Base-by-base conservation (phyloP, 768 basidiomycete genomes). In the Sarcomyxa edulis region DNA sequence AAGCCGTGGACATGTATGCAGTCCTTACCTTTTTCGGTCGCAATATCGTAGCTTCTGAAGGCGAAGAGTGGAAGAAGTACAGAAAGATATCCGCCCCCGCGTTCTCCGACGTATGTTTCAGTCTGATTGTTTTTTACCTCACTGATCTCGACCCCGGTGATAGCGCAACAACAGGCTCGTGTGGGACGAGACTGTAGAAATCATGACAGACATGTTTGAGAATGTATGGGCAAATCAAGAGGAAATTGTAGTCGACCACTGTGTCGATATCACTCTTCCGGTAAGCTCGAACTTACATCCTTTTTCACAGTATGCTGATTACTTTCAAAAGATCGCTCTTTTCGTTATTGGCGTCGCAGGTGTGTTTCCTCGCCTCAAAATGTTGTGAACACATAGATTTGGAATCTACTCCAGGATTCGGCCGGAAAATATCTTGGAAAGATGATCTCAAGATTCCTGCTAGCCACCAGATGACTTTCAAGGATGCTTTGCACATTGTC, bases 11-110 rank as follows among this genome's bases (percentile, higher is more conserved):
- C n/a, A n/a, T n/a, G n/a, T n/a, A n/a, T n/a, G n/a, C n/a, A n/a
- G n/a, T n/a, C n/a, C n/a, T n/a, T 12, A 42, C 56, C 1, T 63
- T 76, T 40, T 84, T 71, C 49, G 81, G 82, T 5, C 50, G 50
- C 5, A 86, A 84, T 45, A 76, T 84, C 30, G 69, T 84, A n/a
- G 70, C 67, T 2, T 74, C 76, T 0, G 81, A 84, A 47, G 76
- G 72, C 15, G 71, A 76, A 3, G 66, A 75, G 42, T 84, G 81
- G 81, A 80, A 80, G 53, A 69, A 70, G 21, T 79, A 78, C 45
- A 59, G 80, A 32, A 78, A 75, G 51, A 70, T 84, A 28, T 60
- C 71, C 12, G 76, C 76, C 1, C 78, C 80, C n/a, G 72, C 78
- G 0, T 84, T 83, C 52, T 75, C 76, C 5, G 78, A 81, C 53